These are phyloP conservation scores for Trypanosoma melophagium DNA, from an alignment of 208 protist genomes.

Conservation along the genomic window DNA sequence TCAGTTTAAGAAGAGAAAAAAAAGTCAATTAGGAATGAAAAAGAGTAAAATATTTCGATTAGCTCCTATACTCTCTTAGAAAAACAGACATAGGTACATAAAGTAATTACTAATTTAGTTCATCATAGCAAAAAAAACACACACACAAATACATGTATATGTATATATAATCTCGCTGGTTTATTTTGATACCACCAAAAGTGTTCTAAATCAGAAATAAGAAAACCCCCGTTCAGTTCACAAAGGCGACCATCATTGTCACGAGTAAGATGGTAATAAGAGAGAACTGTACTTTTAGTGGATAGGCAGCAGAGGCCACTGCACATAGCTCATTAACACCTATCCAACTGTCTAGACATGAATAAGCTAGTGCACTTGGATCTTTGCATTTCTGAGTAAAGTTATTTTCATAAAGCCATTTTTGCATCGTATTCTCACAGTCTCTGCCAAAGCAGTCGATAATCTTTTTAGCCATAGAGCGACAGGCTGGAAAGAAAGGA, in stretches of 20 bases:
- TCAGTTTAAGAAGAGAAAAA: no score
- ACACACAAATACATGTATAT: no score
- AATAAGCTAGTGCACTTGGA: conserved; percentile 17
- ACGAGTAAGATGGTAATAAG: not conserved
- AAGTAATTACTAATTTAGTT: no score
- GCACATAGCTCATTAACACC: conserved; percentile 34
- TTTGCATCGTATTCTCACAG: conserved; percentile 18
- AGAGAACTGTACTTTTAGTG: not conserved
- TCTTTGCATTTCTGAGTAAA: conserved; percentile 17
- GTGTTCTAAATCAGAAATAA: no score
- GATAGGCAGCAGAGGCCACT: conserved; percentile 18
- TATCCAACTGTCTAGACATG: conserved; percentile 44
- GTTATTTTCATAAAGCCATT: conserved; percentile 15
- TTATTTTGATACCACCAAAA: no score
- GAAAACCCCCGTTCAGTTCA: no score
- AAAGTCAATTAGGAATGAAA: no score
- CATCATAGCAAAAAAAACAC: no score
- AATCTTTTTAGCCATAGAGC: conserved; percentile 19
- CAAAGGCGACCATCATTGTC: not conserved
- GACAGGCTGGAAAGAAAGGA: conserved; percentile 25
- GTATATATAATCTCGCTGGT: no score
- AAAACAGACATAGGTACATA: no score
- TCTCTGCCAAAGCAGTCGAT: conserved; percentile 37
- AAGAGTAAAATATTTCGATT: no score
- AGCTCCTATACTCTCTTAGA: no score